These are phyloP conservation scores for Ustilago xerochloae DNA, from an alignment of 1,284 basidiomycete species.

Conservation along the genomic window DNA sequence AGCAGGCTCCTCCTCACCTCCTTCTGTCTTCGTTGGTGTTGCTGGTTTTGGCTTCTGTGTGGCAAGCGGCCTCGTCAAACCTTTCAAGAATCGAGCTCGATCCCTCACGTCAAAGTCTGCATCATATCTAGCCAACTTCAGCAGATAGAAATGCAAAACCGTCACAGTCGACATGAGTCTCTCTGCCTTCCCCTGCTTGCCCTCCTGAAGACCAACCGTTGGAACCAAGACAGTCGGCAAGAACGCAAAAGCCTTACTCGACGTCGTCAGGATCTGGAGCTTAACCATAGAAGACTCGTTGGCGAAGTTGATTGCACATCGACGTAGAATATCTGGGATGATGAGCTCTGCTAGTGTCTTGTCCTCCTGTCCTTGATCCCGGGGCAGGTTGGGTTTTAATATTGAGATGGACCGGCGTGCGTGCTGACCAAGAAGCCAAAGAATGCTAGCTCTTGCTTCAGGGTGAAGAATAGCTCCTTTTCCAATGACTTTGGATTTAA, in stretches of 20 bases:
- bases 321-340: slow-evolving; percentile 61
- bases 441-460: slow-evolving; percentile 51
- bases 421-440: slow-evolving; percentile 65
- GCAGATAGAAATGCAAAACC: slow-evolving; percentile 49
- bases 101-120: slow-evolving; percentile 59
- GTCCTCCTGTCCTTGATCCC: background rate
- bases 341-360: slow-evolving; percentile 57
- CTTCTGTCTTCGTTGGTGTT: background rate
- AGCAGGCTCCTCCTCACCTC: background rate
- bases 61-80: slow-evolving; percentile 44
- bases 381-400: background rate
- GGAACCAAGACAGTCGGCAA: slow-evolving; percentile 20
- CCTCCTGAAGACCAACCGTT: slow-evolving; percentile 6
- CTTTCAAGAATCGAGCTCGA: slow-evolving; percentile 59
- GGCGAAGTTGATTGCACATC: slow-evolving; percentile 57
- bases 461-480: slow-evolving; percentile 49
- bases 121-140: slow-evolving; percentile 59
- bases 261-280: slow-evolving; percentile 57
- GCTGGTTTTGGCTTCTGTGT: background rate
- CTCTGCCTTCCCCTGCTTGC: slow-evolving; percentile 21
- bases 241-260: slow-evolving; percentile 55
- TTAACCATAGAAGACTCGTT: slow-evolving; percentile 54
- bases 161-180: slow-evolving; percentile 24
- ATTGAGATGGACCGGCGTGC: slow-evolving; percentile 28
- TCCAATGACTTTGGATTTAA: slow-evolving; percentile 44